phyloP scores from a whole-genome alignment of 108 stramenopile genomes.

The Cyclotella baltica region DNA sequence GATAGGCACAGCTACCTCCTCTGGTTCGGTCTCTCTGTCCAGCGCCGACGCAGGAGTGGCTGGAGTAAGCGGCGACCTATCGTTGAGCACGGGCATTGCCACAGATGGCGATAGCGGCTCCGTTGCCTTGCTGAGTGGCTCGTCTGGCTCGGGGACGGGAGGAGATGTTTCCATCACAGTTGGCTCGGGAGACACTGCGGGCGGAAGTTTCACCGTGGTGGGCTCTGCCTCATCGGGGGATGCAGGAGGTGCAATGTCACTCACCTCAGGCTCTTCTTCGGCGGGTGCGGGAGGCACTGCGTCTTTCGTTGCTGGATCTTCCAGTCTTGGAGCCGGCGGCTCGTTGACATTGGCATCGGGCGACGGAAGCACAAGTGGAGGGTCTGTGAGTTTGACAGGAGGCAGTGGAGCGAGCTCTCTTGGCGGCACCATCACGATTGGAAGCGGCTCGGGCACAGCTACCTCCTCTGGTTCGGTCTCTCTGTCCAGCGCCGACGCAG shows the following conservation, averaged over 20 bases:
- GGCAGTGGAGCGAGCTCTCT: background rate
- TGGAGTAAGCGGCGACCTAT: conserved; percentile 13
- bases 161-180: background rate
- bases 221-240: conserved; percentile 5
- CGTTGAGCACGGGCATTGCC: background rate
- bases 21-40: conserved; percentile 10
- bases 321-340: background rate
- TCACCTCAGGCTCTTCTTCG: conserved; percentile 10
- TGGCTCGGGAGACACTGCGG: background rate
- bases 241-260: conserved; percentile 5
- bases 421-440: conserved; percentile 10
- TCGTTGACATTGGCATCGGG: conserved; percentile 6
- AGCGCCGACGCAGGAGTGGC: conserved; percentile 10
- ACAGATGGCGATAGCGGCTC: conserved; percentile 11
- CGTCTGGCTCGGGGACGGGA: conserved; percentile 2
- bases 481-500: conserved; percentile 14
- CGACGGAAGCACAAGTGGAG: conserved; percentile 14
- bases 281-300: conserved; percentile 7
- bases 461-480: conserved; percentile 14
- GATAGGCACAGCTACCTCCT: too few species aligned
- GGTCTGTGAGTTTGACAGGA: conserved; percentile 10
- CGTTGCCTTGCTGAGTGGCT: background rate
- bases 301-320: conserved; percentile 11
- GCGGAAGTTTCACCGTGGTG: background rate
- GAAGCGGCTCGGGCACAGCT: too few species aligned